These are phyloP conservation scores for Ustilago tritici DNA, from an alignment of 1,284 basidiomycete genomes.

Conservation along the genomic window DNA sequence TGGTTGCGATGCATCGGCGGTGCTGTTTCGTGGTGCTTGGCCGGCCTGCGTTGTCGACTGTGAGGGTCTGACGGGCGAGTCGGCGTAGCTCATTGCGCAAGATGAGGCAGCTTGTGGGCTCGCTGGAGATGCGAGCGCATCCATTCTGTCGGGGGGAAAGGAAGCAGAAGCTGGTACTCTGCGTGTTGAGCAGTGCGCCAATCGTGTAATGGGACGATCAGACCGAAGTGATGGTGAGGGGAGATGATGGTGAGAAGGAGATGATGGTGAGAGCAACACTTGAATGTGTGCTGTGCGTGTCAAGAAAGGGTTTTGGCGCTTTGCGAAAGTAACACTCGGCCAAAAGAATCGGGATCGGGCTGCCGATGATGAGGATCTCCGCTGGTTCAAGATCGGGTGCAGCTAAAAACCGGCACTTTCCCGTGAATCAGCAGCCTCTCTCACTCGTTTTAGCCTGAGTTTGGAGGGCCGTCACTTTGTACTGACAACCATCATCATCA, in stretches of 20 bases:
- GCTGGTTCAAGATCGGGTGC: no score
- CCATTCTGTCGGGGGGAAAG: conserved; percentile 5
- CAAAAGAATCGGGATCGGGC: background rate
- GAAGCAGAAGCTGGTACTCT: background rate
- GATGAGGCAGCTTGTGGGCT: conserved; percentile 15
- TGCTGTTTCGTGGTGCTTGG: conserved; percentile 2
- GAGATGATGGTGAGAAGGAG: background rate
- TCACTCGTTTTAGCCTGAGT: no score
- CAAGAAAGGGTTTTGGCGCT: background rate
- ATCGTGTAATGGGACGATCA: background rate
- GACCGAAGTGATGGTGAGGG: background rate
- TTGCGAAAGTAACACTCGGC: conserved; percentile 1
- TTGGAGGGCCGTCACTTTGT: no score
- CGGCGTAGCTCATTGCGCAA: conserved; percentile 12
- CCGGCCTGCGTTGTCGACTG: background rate
- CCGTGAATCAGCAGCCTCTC: background rate
- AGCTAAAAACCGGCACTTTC: background rate
- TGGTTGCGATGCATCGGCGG: conserved; percentile 6
- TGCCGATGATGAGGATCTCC: background rate
- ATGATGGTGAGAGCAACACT: conserved; percentile 1
- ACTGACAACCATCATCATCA: no score
- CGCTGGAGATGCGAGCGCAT: conserved; percentile 17
- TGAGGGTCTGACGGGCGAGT: conserved; percentile 21
- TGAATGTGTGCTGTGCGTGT: conserved; percentile 1
- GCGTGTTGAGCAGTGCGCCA: background rate